Evolutionary conservation across 306 rosid species (phyloP), one percentile per base, ranked within the genome.

Genomic region (Vicia faba): DNA sequence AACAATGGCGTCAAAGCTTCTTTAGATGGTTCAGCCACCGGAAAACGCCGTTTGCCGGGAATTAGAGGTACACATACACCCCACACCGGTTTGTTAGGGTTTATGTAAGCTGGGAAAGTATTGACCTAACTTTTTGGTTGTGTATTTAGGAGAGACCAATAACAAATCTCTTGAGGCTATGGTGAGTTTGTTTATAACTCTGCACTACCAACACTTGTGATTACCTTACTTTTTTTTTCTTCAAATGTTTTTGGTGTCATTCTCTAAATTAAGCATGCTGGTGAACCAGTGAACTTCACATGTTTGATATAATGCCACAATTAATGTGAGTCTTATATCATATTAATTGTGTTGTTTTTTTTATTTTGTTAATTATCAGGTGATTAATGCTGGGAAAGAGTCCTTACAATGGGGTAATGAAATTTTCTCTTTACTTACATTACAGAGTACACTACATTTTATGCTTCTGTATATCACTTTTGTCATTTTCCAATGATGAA

Each of bases 401-500:
- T 82, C 97, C 49, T 60, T 92, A 44, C 96, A 92, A 67, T 89
- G 98, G 96, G 98, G 96, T 89, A 55, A 71, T 85, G 48, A 26
- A 40, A 18, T 48, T 18, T 41, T 33, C 45, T 45, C 19, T 73
- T 41, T 26, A 16, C 33, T 60, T 45, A 26, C 6, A 57, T 41
- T 41, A 40, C 12, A 62, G 40, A 60, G 10, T 38, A 58, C 31
- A 58, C 26, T 19, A 8, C 13, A 48, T 33, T 26, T 13, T 18
- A 44, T 70, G 33, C 31, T 15, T 44, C 7, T 60, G 38, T 18
- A 39, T 29, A n/a, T 49, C 29, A n/a, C 5, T 18, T 13, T 20
- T 64, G 54, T 29, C 48, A 69, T 9, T 48, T 72, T 35, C 50
- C 15, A 39, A 13, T 4, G 56, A 25, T 18, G 11, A 31, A 23